Conservation (phyloP, 495 filamentous ascomycete species). For the Lasiosphaeriaceae sp. region DNA sequence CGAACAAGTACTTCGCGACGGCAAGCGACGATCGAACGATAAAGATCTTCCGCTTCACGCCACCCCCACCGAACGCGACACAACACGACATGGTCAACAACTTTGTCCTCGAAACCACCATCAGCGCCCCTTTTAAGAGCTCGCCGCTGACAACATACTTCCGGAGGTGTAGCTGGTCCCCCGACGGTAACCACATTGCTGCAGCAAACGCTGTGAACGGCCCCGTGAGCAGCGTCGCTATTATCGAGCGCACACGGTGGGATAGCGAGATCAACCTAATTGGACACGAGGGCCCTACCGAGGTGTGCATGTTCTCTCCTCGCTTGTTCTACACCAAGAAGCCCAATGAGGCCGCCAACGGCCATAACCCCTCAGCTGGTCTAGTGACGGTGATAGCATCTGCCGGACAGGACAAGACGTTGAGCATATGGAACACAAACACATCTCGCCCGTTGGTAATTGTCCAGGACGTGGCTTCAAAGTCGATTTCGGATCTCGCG, state of each 20-base stretch:
- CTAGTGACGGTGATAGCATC: conserved; percentile 95
- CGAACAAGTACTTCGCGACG: conserved; percentile 98
- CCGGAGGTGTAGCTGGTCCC: conserved; percentile 92
- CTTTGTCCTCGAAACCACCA: conserved; percentile 85
- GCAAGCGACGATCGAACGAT: conserved; percentile 95
- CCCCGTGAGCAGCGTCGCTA: conserved; percentile 93
- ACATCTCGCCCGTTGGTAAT: conserved; percentile 86
- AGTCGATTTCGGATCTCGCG: conserved; percentile 88
- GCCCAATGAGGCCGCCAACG: conserved; percentile 42
- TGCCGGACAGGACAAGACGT: conserved; percentile 90
- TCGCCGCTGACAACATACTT: conserved; percentile 97
- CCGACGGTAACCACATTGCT: conserved; percentile 94
- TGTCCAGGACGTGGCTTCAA: conserved; percentile 77
- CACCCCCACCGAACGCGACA: conserved; percentile 86
- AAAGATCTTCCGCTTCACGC: conserved; percentile 92
- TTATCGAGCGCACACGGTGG: conserved; percentile 89
- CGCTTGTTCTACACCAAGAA: conserved; percentile 74
- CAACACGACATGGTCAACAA: conserved; percentile 93
- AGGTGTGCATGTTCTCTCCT: conserved; percentile 96
- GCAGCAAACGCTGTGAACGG: conserved; percentile 96
- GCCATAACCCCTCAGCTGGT: conserved; percentile 17
- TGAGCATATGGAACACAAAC: conserved; percentile 96
- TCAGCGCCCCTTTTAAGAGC: conserved; percentile 75
- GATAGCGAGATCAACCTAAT: conserved; percentile 96
- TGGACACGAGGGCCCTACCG: conserved; percentile 92